phyloP scores from a whole-genome alignment of 768 basidiomycete species.

The Trametes cingulata region DNA sequence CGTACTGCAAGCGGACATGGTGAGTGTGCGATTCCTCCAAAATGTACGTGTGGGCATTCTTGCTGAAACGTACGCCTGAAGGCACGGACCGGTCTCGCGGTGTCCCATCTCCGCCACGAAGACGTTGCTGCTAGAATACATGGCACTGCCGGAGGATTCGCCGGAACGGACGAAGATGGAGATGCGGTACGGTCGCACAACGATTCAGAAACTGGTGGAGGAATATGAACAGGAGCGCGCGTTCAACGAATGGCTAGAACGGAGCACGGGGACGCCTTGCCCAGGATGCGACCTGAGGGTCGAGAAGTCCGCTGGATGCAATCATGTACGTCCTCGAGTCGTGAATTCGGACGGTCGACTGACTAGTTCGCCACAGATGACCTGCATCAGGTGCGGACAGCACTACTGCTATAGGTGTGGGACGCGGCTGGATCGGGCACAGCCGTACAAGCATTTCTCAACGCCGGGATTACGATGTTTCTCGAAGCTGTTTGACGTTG shows the following conservation, averaged over 20 bases:
- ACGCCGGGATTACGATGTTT: constrained; percentile 54
- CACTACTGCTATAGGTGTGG: constrained; percentile 89
- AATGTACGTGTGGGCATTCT: neutral
- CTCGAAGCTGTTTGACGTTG: constrained; percentile 64
- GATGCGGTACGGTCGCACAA: constrained; percentile 59
- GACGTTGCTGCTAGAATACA: constrained; percentile 65
- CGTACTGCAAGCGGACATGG: constrained; percentile 82
- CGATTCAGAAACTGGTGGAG: constrained; percentile 59
- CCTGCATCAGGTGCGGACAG: constrained; percentile 66
- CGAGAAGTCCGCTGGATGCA: constrained; percentile 80
- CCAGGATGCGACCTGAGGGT: constrained; percentile 74
- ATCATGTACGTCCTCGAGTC: constrained; percentile 58
- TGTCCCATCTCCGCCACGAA: constrained; percentile 74
- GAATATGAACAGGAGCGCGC: constrained; percentile 72
- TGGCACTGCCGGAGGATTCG: constrained; percentile 55
- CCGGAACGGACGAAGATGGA: constrained; percentile 55
- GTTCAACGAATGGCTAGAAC: constrained; percentile 72
- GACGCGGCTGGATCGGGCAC: constrained; percentile 39
- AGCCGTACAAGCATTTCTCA: constrained; percentile 72
- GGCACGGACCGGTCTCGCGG: constrained; percentile 79
- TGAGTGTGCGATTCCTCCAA: constrained; percentile 32
- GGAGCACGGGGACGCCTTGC: constrained; percentile 62
- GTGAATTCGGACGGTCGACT: neutral
- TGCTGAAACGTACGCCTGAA: constrained; percentile 31
- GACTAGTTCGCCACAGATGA: constrained; percentile 54